Percentiles rank a stretch among this genome's conserved stretches.
Conservation (phyloP, 306 rosid species). For the Cicer yamashitae region DNA sequence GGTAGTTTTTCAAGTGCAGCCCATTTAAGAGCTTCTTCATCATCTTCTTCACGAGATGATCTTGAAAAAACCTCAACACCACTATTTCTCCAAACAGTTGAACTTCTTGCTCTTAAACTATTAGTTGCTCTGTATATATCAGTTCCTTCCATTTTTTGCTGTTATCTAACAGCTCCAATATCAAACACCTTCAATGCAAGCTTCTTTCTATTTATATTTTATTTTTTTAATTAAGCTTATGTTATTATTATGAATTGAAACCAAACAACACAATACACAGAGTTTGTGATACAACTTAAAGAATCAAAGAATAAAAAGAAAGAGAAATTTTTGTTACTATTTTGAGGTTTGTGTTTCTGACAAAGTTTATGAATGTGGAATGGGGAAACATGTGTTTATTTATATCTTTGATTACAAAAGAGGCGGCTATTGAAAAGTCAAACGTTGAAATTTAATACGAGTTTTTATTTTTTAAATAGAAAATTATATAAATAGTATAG, state of each 20-base stretch:
- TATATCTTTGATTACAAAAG: slow-evolving; percentile 15
- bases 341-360: not conserved
- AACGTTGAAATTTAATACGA: not conserved
- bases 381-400: not conserved
- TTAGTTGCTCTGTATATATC: slow-evolving; percentile 48
- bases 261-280: not conserved
- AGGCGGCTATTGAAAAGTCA: slow-evolving; percentile 34
- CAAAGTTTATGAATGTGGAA: not conserved
- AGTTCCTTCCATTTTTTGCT: slow-evolving; percentile 18
- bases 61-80: slow-evolving; percentile 58
- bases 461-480: not conserved
- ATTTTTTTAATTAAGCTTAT: not conserved
- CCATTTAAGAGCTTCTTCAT: slow-evolving; percentile 83
- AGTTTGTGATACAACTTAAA: not conserved
- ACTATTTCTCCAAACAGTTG: slow-evolving; percentile 60
- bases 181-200: not conserved
- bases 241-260: not conserved
- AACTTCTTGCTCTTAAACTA: slow-evolving; percentile 47
- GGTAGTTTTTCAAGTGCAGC: slow-evolving; percentile 79
- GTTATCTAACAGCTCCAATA: not conserved
- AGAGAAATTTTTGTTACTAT: not conserved
- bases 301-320: not conserved
- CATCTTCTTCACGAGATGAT: slow-evolving; percentile 59
- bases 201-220: not conserved
- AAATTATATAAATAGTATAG: not conserved